Evolutionary conservation across 2,329 filamentous ascomycete species (phyloP), one percentile per base, ranked within the genome.

Genomic region (Pseudocercospora macadamiae): DNA sequence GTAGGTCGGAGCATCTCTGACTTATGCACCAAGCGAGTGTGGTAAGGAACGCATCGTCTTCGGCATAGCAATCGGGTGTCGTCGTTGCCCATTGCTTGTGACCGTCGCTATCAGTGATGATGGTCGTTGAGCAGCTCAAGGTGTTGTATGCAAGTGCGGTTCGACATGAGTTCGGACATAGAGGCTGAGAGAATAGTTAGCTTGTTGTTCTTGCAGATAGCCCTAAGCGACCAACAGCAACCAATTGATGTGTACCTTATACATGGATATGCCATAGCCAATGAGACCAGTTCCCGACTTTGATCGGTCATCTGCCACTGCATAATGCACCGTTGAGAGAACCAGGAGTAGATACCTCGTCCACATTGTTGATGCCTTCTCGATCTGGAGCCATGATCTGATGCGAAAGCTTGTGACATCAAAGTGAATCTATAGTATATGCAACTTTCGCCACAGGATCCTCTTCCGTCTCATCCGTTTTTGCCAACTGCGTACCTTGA

Each of bases 1-100:
- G 57, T 12, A 59, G 48, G 23, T 65, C 59, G 1, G 51, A 16
- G 53, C 71, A 73, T 16, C 62, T 62, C 6, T 49, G 14, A 16
- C 21, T 4, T 12, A 72, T 64, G 45, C 71, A 73, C 34, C 64
- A 67, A 3, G 70, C 64, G 4, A 73, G 53, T 0, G 64, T 69
- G 25, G 64, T 57, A 4, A 71, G 62, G 42, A 60, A 73, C 1
- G 64, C 32, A 19, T 58, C 37, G 48, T 69, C 62, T 37, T 59
- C 60, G 16, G 70, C 69, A 44, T 68, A 68, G 62, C 71, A 73
- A n/a, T 69, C 63, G 19, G 61, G 56, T 3, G 55, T 61, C 1
- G 55, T 56, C n/a, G 48, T 45, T 16, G 51, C 48, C 30, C 51
- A 47, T 18, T 45, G 36, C 37, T 16, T 42, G 16, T 44, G 39